Conservation (phyloP, 192 early-diverging fungal genomes). For the Lunasporangiospora selenospora region DNA sequence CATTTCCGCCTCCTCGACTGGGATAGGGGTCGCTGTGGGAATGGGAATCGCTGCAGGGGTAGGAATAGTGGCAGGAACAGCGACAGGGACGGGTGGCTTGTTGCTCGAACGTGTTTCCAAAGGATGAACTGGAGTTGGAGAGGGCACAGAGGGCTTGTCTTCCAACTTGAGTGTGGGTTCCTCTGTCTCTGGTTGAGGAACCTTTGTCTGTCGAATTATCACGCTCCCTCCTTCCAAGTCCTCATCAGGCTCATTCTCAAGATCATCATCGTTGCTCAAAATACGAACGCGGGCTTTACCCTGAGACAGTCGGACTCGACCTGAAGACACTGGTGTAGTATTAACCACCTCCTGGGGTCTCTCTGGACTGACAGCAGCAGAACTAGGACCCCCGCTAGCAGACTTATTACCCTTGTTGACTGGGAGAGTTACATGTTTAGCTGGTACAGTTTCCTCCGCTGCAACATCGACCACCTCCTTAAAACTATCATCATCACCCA, state of each 20-base stretch:
- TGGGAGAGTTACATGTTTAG: no score
- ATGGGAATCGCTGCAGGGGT: background rate
- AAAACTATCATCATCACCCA: conserved; percentile 1
- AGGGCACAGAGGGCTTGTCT: no score
- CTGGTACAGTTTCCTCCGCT: conserved; percentile 11
- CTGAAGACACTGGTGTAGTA: no score
- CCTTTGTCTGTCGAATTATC: background rate
- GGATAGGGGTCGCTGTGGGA: background rate
- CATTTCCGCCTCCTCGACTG: background rate
- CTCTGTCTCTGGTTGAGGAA: background rate
- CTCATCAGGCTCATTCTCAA: conserved; percentile 20
- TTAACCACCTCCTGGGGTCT: no score
- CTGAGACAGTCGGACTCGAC: no score
- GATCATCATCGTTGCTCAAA: conserved; percentile 7
- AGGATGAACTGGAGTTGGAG: no score
- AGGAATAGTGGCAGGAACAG: background rate
- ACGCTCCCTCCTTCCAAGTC: conserved; percentile 29
- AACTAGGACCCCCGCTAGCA: no score
- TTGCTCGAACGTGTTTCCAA: background rate
- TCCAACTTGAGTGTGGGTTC: background rate
- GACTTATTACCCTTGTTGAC: no score
- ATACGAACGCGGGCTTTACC: no score
- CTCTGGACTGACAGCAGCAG: no score
- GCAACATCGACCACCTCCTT: conserved; percentile 20
- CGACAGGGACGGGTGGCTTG: background rate